Percentiles rank a stretch among this genome's conserved stretches.
Evolutionary conservation across 305 asterid species (phyloP).

Genomic region (Solanum hybrid): DNA sequence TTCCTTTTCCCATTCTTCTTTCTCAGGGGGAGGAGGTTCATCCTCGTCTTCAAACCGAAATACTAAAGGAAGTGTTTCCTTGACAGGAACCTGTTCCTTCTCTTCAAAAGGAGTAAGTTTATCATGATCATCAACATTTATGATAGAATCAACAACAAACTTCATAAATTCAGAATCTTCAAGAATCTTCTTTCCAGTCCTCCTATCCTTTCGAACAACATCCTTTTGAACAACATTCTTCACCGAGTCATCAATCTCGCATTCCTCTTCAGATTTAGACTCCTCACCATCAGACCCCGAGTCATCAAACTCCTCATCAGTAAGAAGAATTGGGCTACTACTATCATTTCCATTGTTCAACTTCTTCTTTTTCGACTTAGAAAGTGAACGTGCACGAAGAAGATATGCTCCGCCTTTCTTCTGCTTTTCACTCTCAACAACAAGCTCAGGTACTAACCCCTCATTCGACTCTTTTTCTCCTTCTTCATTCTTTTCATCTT

Average conservation of each 20-base stretch:
- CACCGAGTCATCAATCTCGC: background rate
- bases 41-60: conserved; percentile 29
- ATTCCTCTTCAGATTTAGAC: background rate
- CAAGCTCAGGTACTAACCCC: background rate
- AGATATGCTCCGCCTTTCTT: background rate
- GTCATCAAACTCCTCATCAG: background rate
- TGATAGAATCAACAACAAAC: conserved; percentile 28
- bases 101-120: conserved; percentile 4
- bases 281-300: background rate
- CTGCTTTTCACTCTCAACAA: background rate
- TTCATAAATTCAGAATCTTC: conserved; percentile 22
- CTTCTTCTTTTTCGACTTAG: conserved; percentile 7
- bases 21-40: conserved; percentile 10
- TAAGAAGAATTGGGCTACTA: background rate
- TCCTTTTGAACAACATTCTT: background rate
- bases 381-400: background rate
- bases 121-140: conserved; percentile 10
- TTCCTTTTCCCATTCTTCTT: conserved; percentile 20
- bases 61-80: conserved; percentile 24
- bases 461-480: background rate
- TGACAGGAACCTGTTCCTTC: background rate
- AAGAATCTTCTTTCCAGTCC: background rate
- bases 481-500: conserved; percentile 4
- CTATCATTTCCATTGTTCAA: background rate
- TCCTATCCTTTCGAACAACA: background rate